Percentiles rank a stretch among this genome's conserved stretches.
phyloP scores from a whole-genome alignment of 352 stramenopile species.

The Blastocystis sp. region DNA sequence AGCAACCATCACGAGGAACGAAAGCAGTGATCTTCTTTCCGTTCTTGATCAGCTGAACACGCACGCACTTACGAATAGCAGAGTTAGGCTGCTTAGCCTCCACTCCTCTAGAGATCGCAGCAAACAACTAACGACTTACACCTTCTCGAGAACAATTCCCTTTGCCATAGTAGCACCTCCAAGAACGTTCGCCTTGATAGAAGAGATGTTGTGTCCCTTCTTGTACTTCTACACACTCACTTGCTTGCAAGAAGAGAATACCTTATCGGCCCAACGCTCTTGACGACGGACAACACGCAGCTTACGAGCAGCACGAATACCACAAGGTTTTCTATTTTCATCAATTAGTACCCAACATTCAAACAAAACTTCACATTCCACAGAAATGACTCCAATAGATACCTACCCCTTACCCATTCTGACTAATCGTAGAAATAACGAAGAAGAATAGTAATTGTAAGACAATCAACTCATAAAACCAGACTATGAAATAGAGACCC shows the following conservation, averaged over 20 bases:
- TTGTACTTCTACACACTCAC: slow-evolving; percentile 81
- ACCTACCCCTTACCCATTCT: slow-evolving; percentile 60
- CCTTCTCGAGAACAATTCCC: slow-evolving; percentile 99
- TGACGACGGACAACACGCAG: slow-evolving; percentile 91
- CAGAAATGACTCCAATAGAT: neutral
- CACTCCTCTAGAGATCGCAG: slow-evolving; percentile 80
- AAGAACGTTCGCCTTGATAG: slow-evolving; percentile 99
- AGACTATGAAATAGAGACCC: neutral
- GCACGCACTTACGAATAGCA: slow-evolving; percentile 98
- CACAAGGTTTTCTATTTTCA: slow-evolving; percentile 85
- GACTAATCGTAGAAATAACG: neutral
- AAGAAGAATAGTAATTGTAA: slow-evolving; percentile 56
- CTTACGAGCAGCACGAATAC: slow-evolving; percentile 98
- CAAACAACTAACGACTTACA: slow-evolving; percentile 71
- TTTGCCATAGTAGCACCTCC: slow-evolving; percentile 99
- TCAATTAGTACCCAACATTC: neutral
- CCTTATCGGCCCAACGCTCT: slow-evolving; percentile 92
- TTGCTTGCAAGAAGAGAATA: slow-evolving; percentile 58
- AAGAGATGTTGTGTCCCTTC: slow-evolving; percentile 97
- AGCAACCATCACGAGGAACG: slow-evolving; percentile 97
- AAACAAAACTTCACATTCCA: neutral
- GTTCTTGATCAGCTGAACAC: slow-evolving; percentile 99
- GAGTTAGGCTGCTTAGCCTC: slow-evolving; percentile 99
- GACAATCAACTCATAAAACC: neutral
- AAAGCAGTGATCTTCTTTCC: slow-evolving; percentile 99